Base-by-base conservation (phyloP, 352 stramenopile genomes). In the Phytophthora megakarya region DNA sequence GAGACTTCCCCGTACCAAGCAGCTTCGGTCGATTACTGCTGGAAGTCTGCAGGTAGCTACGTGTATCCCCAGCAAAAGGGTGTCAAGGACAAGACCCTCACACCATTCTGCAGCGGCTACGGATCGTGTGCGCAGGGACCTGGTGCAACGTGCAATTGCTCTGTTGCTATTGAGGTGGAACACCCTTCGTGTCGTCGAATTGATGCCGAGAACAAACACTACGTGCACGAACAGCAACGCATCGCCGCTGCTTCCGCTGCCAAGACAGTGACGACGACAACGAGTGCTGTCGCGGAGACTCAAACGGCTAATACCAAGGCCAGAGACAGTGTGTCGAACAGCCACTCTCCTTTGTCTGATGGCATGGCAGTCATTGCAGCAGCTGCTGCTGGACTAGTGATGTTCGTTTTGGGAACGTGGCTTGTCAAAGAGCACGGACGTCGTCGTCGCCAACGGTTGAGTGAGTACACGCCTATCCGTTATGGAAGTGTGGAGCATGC, bases 11-110 rank as follows among this genome's bases (percentile, higher is more conserved):
- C 67, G 39, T 71, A 82, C 19, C 65, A 89, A 38, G 50, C 62
- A 13, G 58, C 78, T 3, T 90, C 82, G n/a, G 60, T 84, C 19
- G 84, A 93, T 53, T 57, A 89, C 53, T 93, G 84, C 70, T 93
- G 84, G 84, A 65, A 77, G 21, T 84, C 78, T 5, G 83, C 75
- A 1, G 81, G 81, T 0, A 73, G 57, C 18, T 83, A 84, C 35
- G 70, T 90, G 16, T 89, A 90, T 55, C 76, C 78, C 21, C 46
- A 84, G 50, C 68, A 85, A 23, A 89, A 89, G 48, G 78, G 76
- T 9, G 73, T 88, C 25, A 75, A 73, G n/a, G 77, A 89, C 12
- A 85, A 80, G 46, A 78, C 58, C 6, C 59, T 91, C 5, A 92
- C 82, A 3, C 45, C 60, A 15, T 92, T 81, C 45, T 93, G 84